A percentile compares a stretch with the other conserved stretches of the same genome.
phyloP scores from a whole-genome alignment of 257 asterid species.

The Perilla frutescens region DNA sequence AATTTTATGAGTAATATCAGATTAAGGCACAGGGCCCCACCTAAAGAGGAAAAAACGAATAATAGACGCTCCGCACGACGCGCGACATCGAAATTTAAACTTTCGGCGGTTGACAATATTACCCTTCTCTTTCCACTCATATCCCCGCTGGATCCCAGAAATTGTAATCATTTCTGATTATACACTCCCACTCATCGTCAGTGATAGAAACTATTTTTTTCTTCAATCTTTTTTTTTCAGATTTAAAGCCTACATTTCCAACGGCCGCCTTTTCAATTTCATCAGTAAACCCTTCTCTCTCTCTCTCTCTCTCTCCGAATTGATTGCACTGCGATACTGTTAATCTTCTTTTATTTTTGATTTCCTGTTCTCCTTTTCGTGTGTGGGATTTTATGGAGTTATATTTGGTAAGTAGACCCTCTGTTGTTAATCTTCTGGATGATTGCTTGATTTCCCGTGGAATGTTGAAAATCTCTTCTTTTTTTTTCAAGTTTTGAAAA shows the following conservation, averaged over 20 bases:
- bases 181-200: background rate
- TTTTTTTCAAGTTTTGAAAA: slow-evolving; percentile 26
- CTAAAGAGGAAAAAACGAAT: slow-evolving; percentile 11
- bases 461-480: slow-evolving; percentile 20
- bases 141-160: slow-evolving; percentile 12
- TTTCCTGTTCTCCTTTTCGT: background rate
- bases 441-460: slow-evolving; percentile 1
- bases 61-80: slow-evolving; percentile 49
- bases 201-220: background rate
- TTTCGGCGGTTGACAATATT: slow-evolving; percentile 35
- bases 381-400: slow-evolving; percentile 29
- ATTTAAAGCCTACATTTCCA: slow-evolving; percentile 20
- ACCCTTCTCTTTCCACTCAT: slow-evolving; percentile 40
- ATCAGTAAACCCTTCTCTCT: slow-evolving; percentile 23
- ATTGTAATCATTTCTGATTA: background rate
- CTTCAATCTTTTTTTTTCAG: background rate
- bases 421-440: slow-evolving; percentile 23
- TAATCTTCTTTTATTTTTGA: slow-evolving; percentile 29
- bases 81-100: slow-evolving; percentile 71
- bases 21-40: slow-evolving; percentile 28
- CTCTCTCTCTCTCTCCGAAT: background rate
- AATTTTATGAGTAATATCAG: too few species aligned
- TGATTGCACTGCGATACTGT: slow-evolving; percentile 2
- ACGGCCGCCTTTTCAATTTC: slow-evolving; percentile 29
- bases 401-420: slow-evolving; percentile 36